These are phyloP conservation scores for Alternaria conjuncta DNA, from an alignment of 2,329 filamentous ascomycete genomes.

Conservation along the genomic window DNA sequence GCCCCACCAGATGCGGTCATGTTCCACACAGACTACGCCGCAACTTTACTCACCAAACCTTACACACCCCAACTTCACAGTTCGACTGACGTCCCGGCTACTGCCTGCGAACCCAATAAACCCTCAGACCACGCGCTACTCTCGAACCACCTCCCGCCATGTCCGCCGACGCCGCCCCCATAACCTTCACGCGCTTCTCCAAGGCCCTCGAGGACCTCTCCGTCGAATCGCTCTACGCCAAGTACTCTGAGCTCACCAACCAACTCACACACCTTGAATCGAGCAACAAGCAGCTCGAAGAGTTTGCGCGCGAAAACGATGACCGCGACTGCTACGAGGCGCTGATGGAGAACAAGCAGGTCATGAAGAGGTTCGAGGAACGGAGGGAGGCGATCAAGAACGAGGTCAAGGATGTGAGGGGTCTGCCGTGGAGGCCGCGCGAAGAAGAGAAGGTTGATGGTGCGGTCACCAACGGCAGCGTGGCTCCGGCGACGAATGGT, in stretches of 20 bases:
- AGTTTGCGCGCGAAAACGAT: slow-evolving; percentile 59
- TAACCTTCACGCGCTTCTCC: slow-evolving; percentile 68
- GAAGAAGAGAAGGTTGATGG: slow-evolving; percentile 20
- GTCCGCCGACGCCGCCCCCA: slow-evolving; percentile 69
- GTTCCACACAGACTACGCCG: neutral
- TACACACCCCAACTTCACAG: neutral
- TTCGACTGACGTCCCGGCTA: neutral
- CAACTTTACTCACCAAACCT: neutral
- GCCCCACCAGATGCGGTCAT: neutral
- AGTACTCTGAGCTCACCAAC: slow-evolving; percentile 78
- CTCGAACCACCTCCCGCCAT: slow-evolving; percentile 49
- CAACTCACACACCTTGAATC: slow-evolving; percentile 74
- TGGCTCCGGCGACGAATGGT: neutral
- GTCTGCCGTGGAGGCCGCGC: slow-evolving; percentile 58
- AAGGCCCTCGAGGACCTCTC: slow-evolving; percentile 72
- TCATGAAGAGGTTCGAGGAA: slow-evolving; percentile 72
- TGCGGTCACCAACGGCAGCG: neutral
- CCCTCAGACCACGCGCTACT: neutral
- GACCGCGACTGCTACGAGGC: slow-evolving; percentile 77
- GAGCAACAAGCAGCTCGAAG: slow-evolving; percentile 74
- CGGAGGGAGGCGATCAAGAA: slow-evolving; percentile 67
- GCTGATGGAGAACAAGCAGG: slow-evolving; percentile 72
- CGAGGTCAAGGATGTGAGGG: slow-evolving; percentile 68
- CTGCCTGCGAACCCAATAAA: neutral
- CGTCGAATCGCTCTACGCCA: slow-evolving; percentile 71